Evolutionary conservation across 2,329 filamentous ascomycete species (phyloP).

Genomic region (Nakataea oryzae): DNA sequence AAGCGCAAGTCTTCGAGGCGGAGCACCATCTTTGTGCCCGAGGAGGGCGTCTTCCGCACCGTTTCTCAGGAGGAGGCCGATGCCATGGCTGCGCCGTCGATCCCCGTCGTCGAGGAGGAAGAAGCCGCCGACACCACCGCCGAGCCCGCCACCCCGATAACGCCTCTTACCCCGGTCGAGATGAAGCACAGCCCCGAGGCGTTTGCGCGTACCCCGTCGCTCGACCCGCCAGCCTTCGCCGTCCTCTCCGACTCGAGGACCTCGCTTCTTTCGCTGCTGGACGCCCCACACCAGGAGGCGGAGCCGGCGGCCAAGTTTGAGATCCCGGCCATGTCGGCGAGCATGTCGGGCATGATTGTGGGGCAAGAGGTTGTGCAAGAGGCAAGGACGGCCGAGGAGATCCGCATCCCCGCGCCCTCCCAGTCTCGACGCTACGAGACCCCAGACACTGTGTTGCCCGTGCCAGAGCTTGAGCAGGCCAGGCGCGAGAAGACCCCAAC

Average conservation of each 20-base stretch:
- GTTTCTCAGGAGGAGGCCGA: conserved; percentile 43
- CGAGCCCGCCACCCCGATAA: conserved; percentile 16
- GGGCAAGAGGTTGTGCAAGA: background rate
- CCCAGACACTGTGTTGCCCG: background rate
- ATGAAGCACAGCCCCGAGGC: conserved; percentile 17
- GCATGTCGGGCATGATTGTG: conserved; percentile 12
- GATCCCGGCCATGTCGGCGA: conserved; percentile 29
- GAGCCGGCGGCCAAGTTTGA: conserved; percentile 20
- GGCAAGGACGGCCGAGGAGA: conserved; percentile 8
- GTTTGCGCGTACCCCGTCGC: conserved; percentile 50
- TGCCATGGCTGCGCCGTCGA: conserved; percentile 22
- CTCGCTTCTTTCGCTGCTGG: conserved; percentile 51
- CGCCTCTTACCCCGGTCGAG: conserved; percentile 19
- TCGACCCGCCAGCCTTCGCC: conserved; percentile 51
- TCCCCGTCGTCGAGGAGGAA: conserved; percentile 14
- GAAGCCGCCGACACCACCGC: conserved; percentile 10
- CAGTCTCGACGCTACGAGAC: background rate
- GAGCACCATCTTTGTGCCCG: conserved; percentile 48
- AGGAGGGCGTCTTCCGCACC: conserved; percentile 53
- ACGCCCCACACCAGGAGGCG: conserved; percentile 35
- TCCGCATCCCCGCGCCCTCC: background rate
- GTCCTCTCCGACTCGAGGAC: conserved; percentile 40
- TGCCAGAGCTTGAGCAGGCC: background rate
- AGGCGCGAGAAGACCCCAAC: background rate
- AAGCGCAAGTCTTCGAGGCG: conserved; percentile 28